Conservation (phyloP, 106 monocot species). For the Gastrodia elata region DNA sequence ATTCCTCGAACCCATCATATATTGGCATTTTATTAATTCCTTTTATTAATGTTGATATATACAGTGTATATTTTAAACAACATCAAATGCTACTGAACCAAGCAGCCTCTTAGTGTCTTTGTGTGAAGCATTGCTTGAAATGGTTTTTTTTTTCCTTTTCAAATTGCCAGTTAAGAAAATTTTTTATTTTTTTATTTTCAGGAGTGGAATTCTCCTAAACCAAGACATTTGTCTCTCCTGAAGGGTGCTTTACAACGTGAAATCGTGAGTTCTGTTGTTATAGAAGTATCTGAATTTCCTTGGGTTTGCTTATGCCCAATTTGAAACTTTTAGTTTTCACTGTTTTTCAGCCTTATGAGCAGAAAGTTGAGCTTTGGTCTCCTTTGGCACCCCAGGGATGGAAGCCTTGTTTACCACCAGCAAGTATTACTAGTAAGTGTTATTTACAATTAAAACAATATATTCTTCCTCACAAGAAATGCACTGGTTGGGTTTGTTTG, state of each 20-base stretch:
- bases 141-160: background rate
- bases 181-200: slow-evolving; percentile 14
- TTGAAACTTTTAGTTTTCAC: background rate
- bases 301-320: background rate
- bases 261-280: slow-evolving; percentile 37
- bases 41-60: too few relatives aligned
- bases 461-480: background rate
- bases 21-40: too few relatives aligned
- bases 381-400: slow-evolving; percentile 61
- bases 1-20: too few relatives aligned
- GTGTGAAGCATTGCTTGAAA: background rate
- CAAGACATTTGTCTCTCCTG: slow-evolving; percentile 62
- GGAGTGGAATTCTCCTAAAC: slow-evolving; percentile 85
- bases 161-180: background rate
- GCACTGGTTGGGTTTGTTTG: too few relatives aligned
- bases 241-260: slow-evolving; percentile 55
- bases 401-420: slow-evolving; percentile 39
- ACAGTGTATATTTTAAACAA: too few relatives aligned
- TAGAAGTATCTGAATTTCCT: background rate
- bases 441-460: background rate
- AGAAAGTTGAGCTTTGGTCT: slow-evolving; percentile 60
- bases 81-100: too few relatives aligned
- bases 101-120: background rate
- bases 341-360: slow-evolving; percentile 37
- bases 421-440: slow-evolving; percentile 30